Evolutionary conservation across 257 asterid species (phyloP).

Genomic region (Nicotiana tabacum): DNA sequence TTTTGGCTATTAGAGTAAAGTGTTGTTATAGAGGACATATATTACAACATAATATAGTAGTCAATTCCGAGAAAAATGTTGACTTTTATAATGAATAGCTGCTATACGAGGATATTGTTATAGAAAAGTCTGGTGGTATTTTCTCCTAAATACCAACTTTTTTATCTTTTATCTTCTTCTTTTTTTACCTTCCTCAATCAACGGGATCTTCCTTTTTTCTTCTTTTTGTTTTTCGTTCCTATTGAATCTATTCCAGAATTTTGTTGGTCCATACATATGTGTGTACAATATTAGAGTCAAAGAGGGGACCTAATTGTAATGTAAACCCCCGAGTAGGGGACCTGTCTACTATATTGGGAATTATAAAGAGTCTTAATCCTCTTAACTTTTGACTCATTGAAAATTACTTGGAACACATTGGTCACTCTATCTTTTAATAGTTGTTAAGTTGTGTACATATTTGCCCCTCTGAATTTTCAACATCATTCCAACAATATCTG

Average conservation of each 20-base stretch:
- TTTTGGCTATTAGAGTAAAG: too few species aligned
- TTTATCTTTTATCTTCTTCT: too few species aligned
- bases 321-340: conserved; percentile 19
- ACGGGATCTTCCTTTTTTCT: neutral
- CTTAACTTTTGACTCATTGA: conserved; percentile 6
- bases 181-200: neutral
- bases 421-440: neutral
- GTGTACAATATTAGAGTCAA: neutral
- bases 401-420: neutral
- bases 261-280: neutral
- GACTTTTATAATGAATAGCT: too few species aligned
- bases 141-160: neutral
- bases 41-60: too few species aligned
- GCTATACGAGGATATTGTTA: too few species aligned
- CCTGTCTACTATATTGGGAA: conserved; percentile 12
- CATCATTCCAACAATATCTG: conserved; percentile 18
- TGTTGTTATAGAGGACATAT: too few species aligned
- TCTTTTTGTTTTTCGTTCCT: neutral
- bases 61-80: too few species aligned
- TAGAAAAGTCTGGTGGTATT: neutral
- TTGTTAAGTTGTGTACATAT: neutral
- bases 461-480: conserved; percentile 6
- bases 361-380: neutral
- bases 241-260: neutral
- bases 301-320: conserved; percentile 10